Evolutionary conservation across 2,329 filamentous ascomycete species (phyloP), one percentile per base, ranked within the genome.

Genomic region (Furcasterigmium sp.): DNA sequence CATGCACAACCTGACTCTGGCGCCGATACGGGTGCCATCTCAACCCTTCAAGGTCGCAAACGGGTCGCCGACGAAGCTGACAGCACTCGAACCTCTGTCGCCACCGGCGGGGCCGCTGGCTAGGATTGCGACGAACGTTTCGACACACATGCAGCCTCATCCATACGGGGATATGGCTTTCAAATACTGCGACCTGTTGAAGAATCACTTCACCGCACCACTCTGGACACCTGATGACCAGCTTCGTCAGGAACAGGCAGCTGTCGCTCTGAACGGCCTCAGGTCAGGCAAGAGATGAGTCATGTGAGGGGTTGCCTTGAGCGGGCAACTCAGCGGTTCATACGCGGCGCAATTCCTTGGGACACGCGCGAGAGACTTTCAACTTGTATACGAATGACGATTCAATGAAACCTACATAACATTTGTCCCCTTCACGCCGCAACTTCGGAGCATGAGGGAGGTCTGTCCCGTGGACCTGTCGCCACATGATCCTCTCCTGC

Each of bases 161-260:
- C 8, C 17, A 7, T 17, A 11, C 5, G 32, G n/a, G 18, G n/a
- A 18, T 37, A 19, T 44, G 15, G 26, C 45, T 38, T 48, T 46
- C 39, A 14, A 21, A 9, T 25, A 39, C 45, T 28, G 35, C 39
- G 18, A 46, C 5, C 26, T 25, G 26, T 36, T 42, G 8, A 19
- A 40, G 29, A n/a, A 38, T 15, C 35, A 32, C 13, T 26, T 19
- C 37, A 25, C n/a, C 14, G n/a, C 17, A 5, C 38, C 39, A 17
- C 37, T 41, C 6, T 46, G 43, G 41, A 45, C 41, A 4, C 39
- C 44, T 3, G 46, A 48, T 8, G 46, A 48, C 15, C 44, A 48
- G 23, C 32, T 46, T 20, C 25, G 36, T 10, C n/a, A 42, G 15
- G 46, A 48, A 21, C 41, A 29, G 2, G 44, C 44, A 6, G 35